Evolutionary conservation across 371 early-diverging fungal species (phyloP).

Genomic region (Circinella minor): DNA sequence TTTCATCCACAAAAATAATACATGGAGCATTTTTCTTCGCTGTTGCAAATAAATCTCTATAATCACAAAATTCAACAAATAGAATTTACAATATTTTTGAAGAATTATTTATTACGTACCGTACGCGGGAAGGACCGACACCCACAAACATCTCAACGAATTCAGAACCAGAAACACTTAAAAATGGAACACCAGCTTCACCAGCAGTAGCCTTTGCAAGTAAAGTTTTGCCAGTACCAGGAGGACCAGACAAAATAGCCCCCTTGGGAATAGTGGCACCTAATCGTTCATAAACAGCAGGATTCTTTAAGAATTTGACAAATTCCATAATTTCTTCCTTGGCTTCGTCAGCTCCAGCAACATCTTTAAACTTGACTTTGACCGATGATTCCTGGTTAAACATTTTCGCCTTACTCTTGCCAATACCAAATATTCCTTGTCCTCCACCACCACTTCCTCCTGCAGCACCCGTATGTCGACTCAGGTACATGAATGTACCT

Average conservation of each 20-base stretch:
- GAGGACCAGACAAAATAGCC: constrained; percentile 96
- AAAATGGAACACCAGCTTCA: constrained; percentile 97
- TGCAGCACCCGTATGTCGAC: constrained; percentile 60
- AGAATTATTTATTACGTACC: constrained; percentile 30
- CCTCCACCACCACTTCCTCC: constrained; percentile 51
- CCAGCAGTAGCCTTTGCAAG: constrained; percentile 99
- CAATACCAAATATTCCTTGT: constrained; percentile 90
- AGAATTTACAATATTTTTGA: too few species aligned
- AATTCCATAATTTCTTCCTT: constrained; percentile 99
- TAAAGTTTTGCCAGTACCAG: constrained; percentile 99
- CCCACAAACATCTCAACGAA: constrained; percentile 99
- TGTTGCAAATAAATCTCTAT: constrained; percentile 87
- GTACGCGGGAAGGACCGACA: constrained; percentile 96
- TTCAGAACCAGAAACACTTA: constrained; percentile 98
- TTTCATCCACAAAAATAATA: constrained; percentile 99
- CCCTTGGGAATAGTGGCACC: constrained; percentile 99
- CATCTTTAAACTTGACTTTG: constrained; percentile 97
- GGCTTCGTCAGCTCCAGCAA: constrained; percentile 99
- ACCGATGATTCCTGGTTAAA: constrained; percentile 97
- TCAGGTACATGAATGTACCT: constrained; percentile 86
- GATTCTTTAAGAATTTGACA: constrained; percentile 99
- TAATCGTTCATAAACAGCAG: constrained; percentile 92
- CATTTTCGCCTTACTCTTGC: constrained; percentile 95
- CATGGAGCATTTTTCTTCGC: constrained; percentile 98
- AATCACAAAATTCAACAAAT: too few species aligned